Evolutionary conservation across 192 early-diverging fungal species (phyloP), one percentile per base, ranked within the genome.

Genomic region (Oehlia diaphana): DNA sequence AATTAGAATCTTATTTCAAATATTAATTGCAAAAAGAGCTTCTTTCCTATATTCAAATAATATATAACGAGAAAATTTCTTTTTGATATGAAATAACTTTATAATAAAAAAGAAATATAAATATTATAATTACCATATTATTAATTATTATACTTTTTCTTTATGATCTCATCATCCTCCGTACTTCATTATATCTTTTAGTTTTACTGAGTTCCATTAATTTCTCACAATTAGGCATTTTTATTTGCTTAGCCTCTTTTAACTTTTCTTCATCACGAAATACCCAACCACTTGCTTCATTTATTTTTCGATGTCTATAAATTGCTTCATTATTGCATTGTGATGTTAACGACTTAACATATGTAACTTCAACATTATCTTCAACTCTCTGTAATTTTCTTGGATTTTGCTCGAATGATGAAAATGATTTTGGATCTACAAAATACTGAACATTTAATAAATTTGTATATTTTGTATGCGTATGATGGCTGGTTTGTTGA

Each of bases 361-460:
- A 96, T 73, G 90, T 86, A 0, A 78, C 61, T 83, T 96, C 94
- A 53, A 98, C 89, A 2, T 89, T 85, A 13, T 90, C 81, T 80
- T 98, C 96, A 81, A 94, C 90, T 72, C 89, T 81, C 21, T 84
- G 79, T 39, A 95, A 76, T 78, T 90, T 89, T 70, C 86, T 69
- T 31, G 85, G 79, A 76, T 83, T 79, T 64, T 85, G 71, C 42
- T 79, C 83, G 50, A 78, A 82, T 42, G 67, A 49, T 23, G 19
- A 72, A 83, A 90, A 87, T 73, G 67, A 76, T 33, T 72, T 76
- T 79, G 82, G 87, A 44, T 96, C 91, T n/a, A 98, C 93, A 84
- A 87, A 98, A 83, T 96, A 98, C 13, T 81, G 84, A 3, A 97
- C 90, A 9, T 88, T 82, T 63, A 91, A 90, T n/a, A 73, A 62